These are phyloP conservation scores for Macrophomina phaseolina DNA, from an alignment of 2,329 filamentous ascomycete genomes.

Conservation along the genomic window DNA sequence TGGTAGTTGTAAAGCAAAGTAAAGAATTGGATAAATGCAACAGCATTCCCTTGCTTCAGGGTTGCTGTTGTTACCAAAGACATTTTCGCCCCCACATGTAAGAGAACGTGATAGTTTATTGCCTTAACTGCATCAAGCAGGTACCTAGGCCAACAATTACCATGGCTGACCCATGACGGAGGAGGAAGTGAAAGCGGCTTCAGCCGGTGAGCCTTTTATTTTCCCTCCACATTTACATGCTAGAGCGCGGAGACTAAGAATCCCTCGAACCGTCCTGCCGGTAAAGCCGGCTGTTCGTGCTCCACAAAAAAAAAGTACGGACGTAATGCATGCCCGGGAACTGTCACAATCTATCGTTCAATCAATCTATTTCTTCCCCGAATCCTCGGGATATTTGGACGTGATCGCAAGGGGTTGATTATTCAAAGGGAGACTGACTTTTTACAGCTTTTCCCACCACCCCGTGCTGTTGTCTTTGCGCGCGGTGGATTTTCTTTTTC, in stretches of 20 bases:
- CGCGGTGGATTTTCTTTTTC: slow-evolving; percentile 1
- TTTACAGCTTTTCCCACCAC: neutral
- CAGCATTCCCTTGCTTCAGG: neutral
- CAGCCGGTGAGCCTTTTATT: neutral
- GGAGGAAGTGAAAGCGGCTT: neutral
- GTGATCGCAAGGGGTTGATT: neutral
- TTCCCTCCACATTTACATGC: neutral
- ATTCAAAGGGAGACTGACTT: neutral
- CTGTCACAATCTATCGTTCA: neutral
- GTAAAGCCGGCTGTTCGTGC: neutral
- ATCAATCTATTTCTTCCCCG: neutral
- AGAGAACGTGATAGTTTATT: neutral
- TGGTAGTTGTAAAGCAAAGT: slow-evolving; percentile 4
- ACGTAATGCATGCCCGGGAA: neutral
- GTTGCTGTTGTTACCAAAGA: neutral
- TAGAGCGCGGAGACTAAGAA: neutral
- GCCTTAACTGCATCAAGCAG: neutral
- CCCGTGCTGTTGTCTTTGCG: neutral
- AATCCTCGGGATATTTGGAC: neutral
- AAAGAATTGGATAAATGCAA: slow-evolving; percentile 5
- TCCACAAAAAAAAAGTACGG: slow-evolving; percentile 1
- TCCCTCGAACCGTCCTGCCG: neutral
- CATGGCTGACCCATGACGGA: neutral
- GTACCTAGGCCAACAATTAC: neutral
- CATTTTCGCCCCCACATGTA: neutral